Evolutionary conservation across 306 rosid species (phyloP), one percentile per base, ranked within the genome.

Genomic region (Lupinus albus): DNA sequence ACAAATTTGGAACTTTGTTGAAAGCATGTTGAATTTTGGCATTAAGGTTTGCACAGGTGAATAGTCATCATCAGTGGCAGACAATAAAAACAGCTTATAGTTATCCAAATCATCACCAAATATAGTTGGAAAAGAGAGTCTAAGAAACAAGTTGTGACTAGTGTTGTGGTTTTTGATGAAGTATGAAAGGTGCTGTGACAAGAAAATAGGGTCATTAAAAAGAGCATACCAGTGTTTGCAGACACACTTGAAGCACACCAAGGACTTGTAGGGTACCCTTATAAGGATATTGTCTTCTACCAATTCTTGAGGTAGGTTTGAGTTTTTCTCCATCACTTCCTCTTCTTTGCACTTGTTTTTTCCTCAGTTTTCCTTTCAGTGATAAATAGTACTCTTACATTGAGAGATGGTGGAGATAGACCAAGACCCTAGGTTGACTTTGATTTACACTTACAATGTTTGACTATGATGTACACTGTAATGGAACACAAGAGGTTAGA

Each of bases 191-290:
- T 65, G 72, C 20, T 16, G 72, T 4, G 60, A 47, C n/a, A 45
- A 30, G 72, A 67, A 66, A 10, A 50, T 3, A 33, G 60, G 59
- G 71, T 66, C 35, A 7, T 66, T 5, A 7, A 66, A 11, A 33
- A 66, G 59, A 10, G 60, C 71, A 66, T 33, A 66, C 71, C 71
- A 66, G 35, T 50, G 1, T 11, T 66, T 66, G 61, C 61, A 50
- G 36, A 66, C 71, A 50, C n/a, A 50, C 61, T 17, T 66, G 71
- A 66, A 66, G 6, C 49, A 36, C 6, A 50, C 28, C 49, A 66
- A 49, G 4, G 47, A 33, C 11, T 66, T 66, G 16, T 36, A 50
- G 35, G 60, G 60, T 8, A 66, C 12, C 15, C 71, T 66, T 9
- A 8, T 17, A 10, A 50, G 61, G 59, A 50, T 66, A 1, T 66